Percentiles rank a stretch among this genome's conserved stretches.
phyloP scores from a whole-genome alignment of 106 monocot species.

The Dioscorea dumetorum region DNA sequence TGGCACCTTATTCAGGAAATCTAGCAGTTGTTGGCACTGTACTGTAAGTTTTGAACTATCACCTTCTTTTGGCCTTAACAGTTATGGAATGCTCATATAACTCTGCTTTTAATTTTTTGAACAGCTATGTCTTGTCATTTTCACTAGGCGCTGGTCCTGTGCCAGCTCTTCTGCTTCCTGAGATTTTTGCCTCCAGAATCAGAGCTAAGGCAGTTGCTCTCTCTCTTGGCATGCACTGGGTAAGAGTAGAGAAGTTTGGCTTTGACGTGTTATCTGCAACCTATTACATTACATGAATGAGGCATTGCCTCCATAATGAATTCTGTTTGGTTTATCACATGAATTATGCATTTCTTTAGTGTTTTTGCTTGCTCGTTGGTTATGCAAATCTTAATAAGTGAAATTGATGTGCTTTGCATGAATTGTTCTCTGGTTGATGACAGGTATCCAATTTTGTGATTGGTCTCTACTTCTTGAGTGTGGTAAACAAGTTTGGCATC shows the following conservation, averaged over 20 bases:
- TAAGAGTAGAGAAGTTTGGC: constrained; percentile 10
- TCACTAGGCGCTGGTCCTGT: constrained; percentile 97
- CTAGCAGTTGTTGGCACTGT: constrained; percentile 93
- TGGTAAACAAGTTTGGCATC: constrained; percentile 92
- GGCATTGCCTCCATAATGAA: too few relatives aligned
- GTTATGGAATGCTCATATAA: too few relatives aligned
- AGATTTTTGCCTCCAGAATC: constrained; percentile 98
- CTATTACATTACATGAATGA: too few relatives aligned
- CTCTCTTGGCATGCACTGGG: constrained; percentile 98
- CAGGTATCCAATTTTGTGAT: constrained; percentile 97
- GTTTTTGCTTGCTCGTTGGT: too few relatives aligned
- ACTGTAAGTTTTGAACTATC: constrained; percentile 48
- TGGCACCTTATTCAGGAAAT: constrained; percentile 82
- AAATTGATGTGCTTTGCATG: too few relatives aligned
- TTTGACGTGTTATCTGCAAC: too few relatives aligned
- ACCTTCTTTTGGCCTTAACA: too few relatives aligned
- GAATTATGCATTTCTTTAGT: too few relatives aligned
- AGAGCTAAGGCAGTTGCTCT: constrained; percentile 98
- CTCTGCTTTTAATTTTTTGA: not conserved
- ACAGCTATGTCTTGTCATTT: constrained; percentile 94
- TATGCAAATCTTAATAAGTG: too few relatives aligned
- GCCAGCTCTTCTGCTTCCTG: constrained; percentile 94
- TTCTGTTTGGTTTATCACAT: too few relatives aligned
- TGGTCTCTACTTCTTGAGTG: constrained; percentile 86
- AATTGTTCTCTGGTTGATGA: too few relatives aligned